Conservation (phyloP, 805 yeast species). For the Yarrowia keelungensis region DNA sequence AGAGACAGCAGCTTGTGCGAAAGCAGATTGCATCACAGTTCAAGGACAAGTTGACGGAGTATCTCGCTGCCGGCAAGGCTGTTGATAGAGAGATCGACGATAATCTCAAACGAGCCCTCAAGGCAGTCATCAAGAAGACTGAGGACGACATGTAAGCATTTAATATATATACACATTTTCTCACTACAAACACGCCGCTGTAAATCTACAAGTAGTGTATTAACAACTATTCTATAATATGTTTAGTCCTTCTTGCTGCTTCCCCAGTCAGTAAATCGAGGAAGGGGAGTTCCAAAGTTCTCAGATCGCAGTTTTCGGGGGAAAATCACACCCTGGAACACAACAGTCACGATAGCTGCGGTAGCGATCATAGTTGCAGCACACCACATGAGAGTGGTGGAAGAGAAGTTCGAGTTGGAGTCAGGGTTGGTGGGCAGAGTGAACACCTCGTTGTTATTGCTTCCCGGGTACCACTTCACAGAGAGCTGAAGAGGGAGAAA, state of each 20-base stretch:
- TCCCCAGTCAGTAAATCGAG: constrained; percentile 28
- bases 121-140: constrained; percentile 40
- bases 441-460: constrained; percentile 16
- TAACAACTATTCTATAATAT: constrained; percentile 3
- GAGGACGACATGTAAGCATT: constrained; percentile 23
- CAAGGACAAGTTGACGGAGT: constrained; percentile 44
- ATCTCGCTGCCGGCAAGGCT: constrained; percentile 39
- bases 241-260: constrained; percentile 37
- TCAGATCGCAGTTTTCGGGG: constrained; percentile 38
- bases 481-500: constrained; percentile 62
- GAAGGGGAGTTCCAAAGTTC: constrained; percentile 30
- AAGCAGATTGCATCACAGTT: constrained; percentile 44
- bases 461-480: constrained; percentile 58
- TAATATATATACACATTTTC: constrained; percentile 1
- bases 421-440: constrained; percentile 40
- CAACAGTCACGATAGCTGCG: constrained; percentile 36
- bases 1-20: constrained; percentile 36
- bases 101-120: constrained; percentile 42
- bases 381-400: constrained; percentile 33
- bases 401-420: constrained; percentile 40
- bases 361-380: constrained; percentile 39
- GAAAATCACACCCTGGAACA: constrained; percentile 38
- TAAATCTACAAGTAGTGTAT: background rate
- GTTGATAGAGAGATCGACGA: constrained; percentile 39
- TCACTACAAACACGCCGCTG: too few relatives aligned